These are phyloP conservation scores for Gonium pectorale DNA, from an alignment of 139 green algal genomes.

Conservation along the genomic window DNA sequence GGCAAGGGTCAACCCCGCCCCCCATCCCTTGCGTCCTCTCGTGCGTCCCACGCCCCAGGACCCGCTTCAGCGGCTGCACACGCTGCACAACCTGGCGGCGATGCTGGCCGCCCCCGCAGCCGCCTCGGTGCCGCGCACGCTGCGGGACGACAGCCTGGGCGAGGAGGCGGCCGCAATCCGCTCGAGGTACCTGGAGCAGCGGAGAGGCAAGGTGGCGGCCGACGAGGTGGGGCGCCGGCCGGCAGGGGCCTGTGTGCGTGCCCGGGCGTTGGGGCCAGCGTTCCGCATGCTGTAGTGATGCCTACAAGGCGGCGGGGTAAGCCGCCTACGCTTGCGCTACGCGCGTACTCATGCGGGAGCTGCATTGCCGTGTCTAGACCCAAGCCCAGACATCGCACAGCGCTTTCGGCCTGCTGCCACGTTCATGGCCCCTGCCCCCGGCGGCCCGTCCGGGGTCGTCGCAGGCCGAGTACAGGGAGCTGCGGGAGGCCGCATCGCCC, in stretches of 20 bases:
- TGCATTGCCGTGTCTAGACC: no score
- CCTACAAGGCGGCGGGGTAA: no score
- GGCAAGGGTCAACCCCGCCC: neutral
- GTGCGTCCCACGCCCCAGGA: slow-evolving; percentile 56
- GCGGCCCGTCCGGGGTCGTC: no score
- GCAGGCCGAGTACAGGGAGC: slow-evolving; percentile 53
- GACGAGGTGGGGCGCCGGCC: slow-evolving; percentile 42
- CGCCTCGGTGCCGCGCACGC: slow-evolving; percentile 63
- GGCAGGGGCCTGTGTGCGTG: no score
- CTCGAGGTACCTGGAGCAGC: slow-evolving; percentile 71
- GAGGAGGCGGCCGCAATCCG: slow-evolving; percentile 56
- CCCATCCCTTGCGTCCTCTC: neutral
- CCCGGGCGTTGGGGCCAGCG: no score
- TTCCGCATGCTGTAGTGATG: no score
- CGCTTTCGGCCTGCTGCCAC: no score
- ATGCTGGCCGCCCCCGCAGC: slow-evolving; percentile 54
- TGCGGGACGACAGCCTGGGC: slow-evolving; percentile 69
- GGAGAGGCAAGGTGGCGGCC: slow-evolving; percentile 48
- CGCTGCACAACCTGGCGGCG: slow-evolving; percentile 84
- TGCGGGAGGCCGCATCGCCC: slow-evolving; percentile 10
- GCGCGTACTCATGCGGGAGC: no score
- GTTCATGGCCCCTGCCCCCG: no score
- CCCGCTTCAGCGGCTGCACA: slow-evolving; percentile 89
- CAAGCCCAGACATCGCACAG: no score
- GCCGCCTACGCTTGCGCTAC: no score